A percentile compares a stretch with the other conserved stretches of the same genome.
phyloP scores from a whole-genome alignment of 2,329 filamentous ascomycete species.

The Pyrenophora seminiperda region DNA sequence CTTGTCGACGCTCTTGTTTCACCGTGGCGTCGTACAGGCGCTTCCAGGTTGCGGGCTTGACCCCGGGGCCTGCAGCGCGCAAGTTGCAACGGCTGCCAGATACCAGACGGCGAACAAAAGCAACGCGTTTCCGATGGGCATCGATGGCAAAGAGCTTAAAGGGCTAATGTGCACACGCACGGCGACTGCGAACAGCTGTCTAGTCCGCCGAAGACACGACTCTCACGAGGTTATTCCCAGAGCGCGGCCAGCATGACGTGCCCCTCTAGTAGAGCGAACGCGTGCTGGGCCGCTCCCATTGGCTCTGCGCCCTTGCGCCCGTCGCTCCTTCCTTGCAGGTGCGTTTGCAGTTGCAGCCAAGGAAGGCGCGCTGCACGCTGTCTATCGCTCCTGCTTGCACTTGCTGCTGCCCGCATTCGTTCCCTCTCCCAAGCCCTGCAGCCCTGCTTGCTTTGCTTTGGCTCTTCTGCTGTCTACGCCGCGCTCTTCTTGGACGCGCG shows the following conservation, averaged over 20 bases:
- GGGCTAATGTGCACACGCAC: slow-evolving; percentile 6
- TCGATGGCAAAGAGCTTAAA: slow-evolving; percentile 18
- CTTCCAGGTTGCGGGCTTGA: background rate
- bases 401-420: slow-evolving; percentile 6
- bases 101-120: slow-evolving; percentile 8
- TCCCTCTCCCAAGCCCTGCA: slow-evolving; percentile 2
- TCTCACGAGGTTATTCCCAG: slow-evolving; percentile 28
- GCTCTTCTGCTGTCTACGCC: background rate
- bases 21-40: slow-evolving; percentile 21
- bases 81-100: slow-evolving; percentile 8
- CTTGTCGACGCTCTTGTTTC: slow-evolving; percentile 17
- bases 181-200: slow-evolving; percentile 30
- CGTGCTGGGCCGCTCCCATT: slow-evolving; percentile 26
- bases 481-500: background rate
- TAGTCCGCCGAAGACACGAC: slow-evolving; percentile 13
- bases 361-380: slow-evolving; percentile 14
- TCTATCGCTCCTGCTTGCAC: slow-evolving; percentile 1
- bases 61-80: background rate
- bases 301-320: slow-evolving; percentile 26
- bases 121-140: slow-evolving; percentile 18
- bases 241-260: slow-evolving; percentile 23
- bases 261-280: slow-evolving; percentile 23
- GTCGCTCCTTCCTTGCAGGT: slow-evolving; percentile 37
- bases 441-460: background rate
- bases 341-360: slow-evolving; percentile 18